These are phyloP conservation scores for Chlorokybus atmophyticus DNA, from an alignment of 139 green algal species.

Conservation along the genomic window DNA sequence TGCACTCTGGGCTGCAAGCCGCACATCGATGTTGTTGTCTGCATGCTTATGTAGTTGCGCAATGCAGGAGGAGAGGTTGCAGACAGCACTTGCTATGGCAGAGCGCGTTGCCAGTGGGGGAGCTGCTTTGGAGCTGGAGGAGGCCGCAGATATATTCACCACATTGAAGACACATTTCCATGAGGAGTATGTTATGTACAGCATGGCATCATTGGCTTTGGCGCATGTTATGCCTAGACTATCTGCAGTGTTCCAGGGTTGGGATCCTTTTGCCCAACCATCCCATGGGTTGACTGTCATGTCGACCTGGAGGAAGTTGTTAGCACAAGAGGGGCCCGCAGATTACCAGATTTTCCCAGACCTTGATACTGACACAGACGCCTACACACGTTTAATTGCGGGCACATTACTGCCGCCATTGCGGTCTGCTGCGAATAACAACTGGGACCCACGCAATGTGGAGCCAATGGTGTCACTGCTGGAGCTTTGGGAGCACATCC, in stretches of 20 bases:
- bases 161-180: neutral
- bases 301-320: slow-evolving; percentile 8
- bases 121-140: neutral
- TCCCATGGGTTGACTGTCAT: slow-evolving; percentile 8
- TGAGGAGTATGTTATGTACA: slow-evolving; percentile 77
- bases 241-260: slow-evolving; percentile 16
- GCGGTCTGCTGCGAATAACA: slow-evolving; percentile 41
- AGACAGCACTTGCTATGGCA: too few relatives aligned
- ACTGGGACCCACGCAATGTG: slow-evolving; percentile 68
- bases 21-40: too few relatives aligned
- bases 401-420: slow-evolving; percentile 70
- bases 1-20: neutral
- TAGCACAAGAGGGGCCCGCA: neutral
- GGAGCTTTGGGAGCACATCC: slow-evolving; percentile 64
- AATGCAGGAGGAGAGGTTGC: too few relatives aligned
- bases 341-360: slow-evolving; percentile 21
- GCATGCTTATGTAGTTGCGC: too few relatives aligned
- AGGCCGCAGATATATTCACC: neutral
- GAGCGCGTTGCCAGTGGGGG: too few relatives aligned
- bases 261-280: slow-evolving; percentile 11
- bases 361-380: slow-evolving; percentile 7
- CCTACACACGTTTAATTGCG: slow-evolving; percentile 38
- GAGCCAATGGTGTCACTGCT: slow-evolving; percentile 67
- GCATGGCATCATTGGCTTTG: slow-evolving; percentile 51
- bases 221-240: slow-evolving; percentile 31